Conservation (phyloP, 1,139 yeast genomes). For the Debaryomycetaceae sp. region DNA sequence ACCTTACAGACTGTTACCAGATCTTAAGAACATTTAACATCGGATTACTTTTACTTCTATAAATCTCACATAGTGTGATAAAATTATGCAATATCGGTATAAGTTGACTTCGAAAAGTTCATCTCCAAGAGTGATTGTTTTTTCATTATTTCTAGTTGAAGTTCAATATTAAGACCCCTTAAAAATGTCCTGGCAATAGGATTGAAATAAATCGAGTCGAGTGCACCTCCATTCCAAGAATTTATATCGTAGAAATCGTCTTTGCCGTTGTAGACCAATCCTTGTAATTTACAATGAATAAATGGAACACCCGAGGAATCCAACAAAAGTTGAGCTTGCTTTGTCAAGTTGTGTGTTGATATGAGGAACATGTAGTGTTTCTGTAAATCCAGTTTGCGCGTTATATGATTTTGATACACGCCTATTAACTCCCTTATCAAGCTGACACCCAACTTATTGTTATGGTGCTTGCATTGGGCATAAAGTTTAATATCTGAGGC, state of each 20-base stretch:
- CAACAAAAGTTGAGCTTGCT: slow-evolving; percentile 55
- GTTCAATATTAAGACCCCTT: slow-evolving; percentile 35
- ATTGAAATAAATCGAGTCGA: slow-evolving; percentile 45
- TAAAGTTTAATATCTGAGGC: slow-evolving; percentile 31
- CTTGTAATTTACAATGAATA: slow-evolving; percentile 45
- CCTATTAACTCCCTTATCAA: slow-evolving; percentile 61
- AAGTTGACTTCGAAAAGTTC: not conserved
- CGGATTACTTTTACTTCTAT: too few relatives aligned
- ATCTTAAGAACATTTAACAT: not conserved
- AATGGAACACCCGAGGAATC: slow-evolving; percentile 55
- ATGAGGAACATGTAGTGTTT: slow-evolving; percentile 39
- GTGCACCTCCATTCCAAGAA: slow-evolving; percentile 40
- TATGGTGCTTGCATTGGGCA: slow-evolving; percentile 59
- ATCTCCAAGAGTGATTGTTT: not conserved
- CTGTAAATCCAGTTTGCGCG: slow-evolving; percentile 16
- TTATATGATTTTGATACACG: slow-evolving; percentile 44
- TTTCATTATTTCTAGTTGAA: slow-evolving; percentile 19
- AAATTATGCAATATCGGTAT: not conserved
- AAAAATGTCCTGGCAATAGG: slow-evolving; percentile 36
- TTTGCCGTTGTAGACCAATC: slow-evolving; percentile 17
- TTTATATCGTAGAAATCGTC: slow-evolving; percentile 30
- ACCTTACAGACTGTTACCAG: not conserved
- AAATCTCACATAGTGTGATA: too few relatives aligned
- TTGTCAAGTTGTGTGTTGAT: slow-evolving; percentile 59
- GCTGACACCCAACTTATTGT: slow-evolving; percentile 46